phyloP scores from a whole-genome alignment of 768 basidiomycete genomes.

The Xanthoconium stramineum region DNA sequence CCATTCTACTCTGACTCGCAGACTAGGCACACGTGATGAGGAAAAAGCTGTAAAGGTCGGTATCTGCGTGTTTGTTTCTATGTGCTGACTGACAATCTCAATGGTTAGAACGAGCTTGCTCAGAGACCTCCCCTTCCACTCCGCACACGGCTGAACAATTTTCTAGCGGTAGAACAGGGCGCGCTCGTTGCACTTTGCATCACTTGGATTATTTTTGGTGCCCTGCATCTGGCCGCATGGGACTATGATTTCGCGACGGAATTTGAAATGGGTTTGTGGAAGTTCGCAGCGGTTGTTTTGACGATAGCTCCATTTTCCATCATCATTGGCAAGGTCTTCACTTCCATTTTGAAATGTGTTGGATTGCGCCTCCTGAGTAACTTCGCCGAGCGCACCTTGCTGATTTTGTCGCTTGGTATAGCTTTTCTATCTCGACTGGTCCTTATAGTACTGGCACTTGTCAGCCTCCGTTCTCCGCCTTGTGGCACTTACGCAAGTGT shows the following conservation, averaged over 20 bases:
- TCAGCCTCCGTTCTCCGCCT: background rate
- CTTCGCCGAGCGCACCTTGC: background rate
- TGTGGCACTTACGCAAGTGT: background rate
- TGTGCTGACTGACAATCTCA: background rate
- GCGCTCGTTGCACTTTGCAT: background rate
- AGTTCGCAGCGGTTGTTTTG: background rate
- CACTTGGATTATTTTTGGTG: background rate
- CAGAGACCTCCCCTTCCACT: background rate
- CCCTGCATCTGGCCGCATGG: background rate
- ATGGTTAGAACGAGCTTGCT: background rate
- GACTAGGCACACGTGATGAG: no score
- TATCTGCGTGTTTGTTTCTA: background rate
- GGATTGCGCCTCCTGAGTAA: background rate
- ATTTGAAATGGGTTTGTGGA: background rate
- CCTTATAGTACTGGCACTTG: conserved; percentile 1
- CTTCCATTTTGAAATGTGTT: background rate
- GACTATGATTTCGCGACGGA: background rate
- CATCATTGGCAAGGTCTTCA: background rate
- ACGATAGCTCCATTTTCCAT: background rate
- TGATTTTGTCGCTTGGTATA: background rate
- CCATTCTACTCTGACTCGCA: background rate
- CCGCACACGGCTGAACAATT: background rate
- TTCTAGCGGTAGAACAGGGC: background rate
- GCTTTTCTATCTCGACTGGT: background rate
- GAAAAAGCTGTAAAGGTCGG: background rate